Percentiles rank a stretch among this genome's conserved stretches.
phyloP scores from a whole-genome alignment of 257 asterid genomes.

The Solanum tacnaense region DNA sequence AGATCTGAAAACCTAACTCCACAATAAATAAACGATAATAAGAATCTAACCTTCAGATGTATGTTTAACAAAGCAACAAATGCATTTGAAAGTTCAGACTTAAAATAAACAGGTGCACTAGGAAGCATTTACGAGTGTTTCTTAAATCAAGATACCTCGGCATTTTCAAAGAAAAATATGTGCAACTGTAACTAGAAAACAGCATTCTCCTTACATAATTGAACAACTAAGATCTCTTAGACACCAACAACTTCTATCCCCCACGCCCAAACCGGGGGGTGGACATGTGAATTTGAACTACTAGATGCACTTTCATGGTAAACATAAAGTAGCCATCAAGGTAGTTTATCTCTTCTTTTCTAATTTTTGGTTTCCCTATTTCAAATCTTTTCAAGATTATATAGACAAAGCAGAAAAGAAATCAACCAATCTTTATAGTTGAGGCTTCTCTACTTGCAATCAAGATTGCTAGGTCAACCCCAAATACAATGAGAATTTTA shows the following conservation, averaged over 20 bases:
- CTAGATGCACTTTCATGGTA: background rate
- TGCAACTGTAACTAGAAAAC: background rate
- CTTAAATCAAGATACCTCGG: background rate
- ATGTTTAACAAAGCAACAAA: background rate
- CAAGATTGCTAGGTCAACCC: background rate
- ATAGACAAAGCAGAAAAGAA: background rate
- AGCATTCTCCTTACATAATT: background rate
- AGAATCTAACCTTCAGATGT: background rate
- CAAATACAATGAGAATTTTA: background rate
- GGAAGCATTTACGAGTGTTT: background rate
- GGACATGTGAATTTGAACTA: background rate
- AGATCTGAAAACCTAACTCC: constrained; percentile 83
- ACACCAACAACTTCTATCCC: background rate
- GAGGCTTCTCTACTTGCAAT: background rate
- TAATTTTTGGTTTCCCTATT: background rate
- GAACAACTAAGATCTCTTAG: background rate
- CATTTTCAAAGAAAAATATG: background rate
- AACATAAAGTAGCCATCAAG: background rate
- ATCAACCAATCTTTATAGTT: background rate
- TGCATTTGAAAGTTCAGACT: background rate
- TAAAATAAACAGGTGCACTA: background rate
- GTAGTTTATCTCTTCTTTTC: background rate
- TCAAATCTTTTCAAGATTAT: background rate
- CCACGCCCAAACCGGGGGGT: background rate
- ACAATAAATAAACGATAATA: background rate